phyloP scores from a whole-genome alignment of 768 basidiomycete species.

The Xerocomellus dryophilus region DNA sequence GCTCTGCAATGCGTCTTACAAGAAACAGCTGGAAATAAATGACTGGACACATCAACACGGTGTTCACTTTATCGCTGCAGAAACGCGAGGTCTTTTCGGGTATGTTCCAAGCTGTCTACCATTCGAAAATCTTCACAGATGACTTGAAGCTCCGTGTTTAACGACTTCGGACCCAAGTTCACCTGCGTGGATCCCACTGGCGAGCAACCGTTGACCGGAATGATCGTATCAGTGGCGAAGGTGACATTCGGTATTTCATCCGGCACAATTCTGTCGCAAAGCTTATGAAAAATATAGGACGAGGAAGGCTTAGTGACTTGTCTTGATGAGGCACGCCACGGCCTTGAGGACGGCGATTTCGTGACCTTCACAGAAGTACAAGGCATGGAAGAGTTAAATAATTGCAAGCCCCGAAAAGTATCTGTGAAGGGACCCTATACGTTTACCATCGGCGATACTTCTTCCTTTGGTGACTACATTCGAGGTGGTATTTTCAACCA shows the following conservation, averaged over 20 bases:
- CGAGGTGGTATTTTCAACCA: slow-evolving; percentile 94
- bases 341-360: slow-evolving; percentile 97
- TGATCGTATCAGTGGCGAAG: slow-evolving; percentile 93
- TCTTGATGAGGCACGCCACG: slow-evolving; percentile 94
- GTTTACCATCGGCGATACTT: slow-evolving; percentile 92
- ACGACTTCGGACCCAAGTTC: slow-evolving; percentile 94
- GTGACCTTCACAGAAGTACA: slow-evolving; percentile 96
- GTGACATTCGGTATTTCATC: slow-evolving; percentile 36
- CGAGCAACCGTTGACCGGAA: slow-evolving; percentile 87
- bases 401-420: slow-evolving; percentile 86
- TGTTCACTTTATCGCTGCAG: slow-evolving; percentile 87
- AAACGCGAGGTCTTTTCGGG: slow-evolving; percentile 94
- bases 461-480: slow-evolving; percentile 70
- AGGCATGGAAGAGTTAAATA: slow-evolving; percentile 91
- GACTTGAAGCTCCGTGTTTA: slow-evolving; percentile 76
- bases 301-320: slow-evolving; percentile 93
- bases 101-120: slow-evolving; percentile 34
- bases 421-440: slow-evolving; percentile 97
- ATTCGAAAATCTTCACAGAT: slow-evolving; percentile 3
- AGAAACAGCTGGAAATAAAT: slow-evolving; percentile 91
- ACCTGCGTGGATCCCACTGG: slow-evolving; percentile 98
- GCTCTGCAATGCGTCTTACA: slow-evolving; percentile 70
- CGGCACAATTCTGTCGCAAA: background rate
- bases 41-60: slow-evolving; percentile 90
- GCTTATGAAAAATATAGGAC: slow-evolving; percentile 45